Evolutionary conservation across 2,329 filamentous ascomycete genomes (phyloP), one percentile per base, ranked within the genome.

Genomic region (Xylaria sp.): DNA sequence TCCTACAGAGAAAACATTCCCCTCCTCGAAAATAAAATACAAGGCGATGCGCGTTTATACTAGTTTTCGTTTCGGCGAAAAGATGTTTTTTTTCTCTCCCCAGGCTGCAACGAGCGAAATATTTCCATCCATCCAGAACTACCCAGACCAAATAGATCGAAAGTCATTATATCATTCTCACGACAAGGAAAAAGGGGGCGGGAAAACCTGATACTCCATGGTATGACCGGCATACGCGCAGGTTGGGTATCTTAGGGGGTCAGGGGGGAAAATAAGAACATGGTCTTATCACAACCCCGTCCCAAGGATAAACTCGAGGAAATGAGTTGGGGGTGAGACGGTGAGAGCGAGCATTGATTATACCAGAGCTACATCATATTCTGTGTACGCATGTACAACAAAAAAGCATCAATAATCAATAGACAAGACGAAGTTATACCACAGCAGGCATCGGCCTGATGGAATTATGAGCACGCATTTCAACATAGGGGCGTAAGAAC

Each of bases 311-410:
- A 55, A 61, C 51, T 52, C 18, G 42, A 50, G 48, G 52, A 44
- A 30, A 16, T 51, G 48, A 47, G 44, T 48, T 42, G 34, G 37
- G 59, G 59, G 8, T 46, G 53, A n/a, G 11, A n/a, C 11, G 49
- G 10, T 48, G 18, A 58, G 49, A 60, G 61, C 61, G 52, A 59
- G 59, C 35, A 46, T 57, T 55, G 48, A 58, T 44, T 18, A 48
- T 46, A 58, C 34, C 44, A 59, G 54, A 52, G 46, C 19, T 52
- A 19, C 55, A 59, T 54, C 55, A 59, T 63, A 35, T 47, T 59
- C 42, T 49, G 49, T 61, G 64, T 59, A 59, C 59, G 54, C 54
- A 18, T 66, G 60, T 66, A 66, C 60, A 66, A 66, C 55, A 30
- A 30, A 64, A 44, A 51, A 64, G n/a, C 46, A 55, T 56, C 57